Conservation (phyloP, 2,329 filamentous ascomycete species). For the Lomentospora prolificans region DNA sequence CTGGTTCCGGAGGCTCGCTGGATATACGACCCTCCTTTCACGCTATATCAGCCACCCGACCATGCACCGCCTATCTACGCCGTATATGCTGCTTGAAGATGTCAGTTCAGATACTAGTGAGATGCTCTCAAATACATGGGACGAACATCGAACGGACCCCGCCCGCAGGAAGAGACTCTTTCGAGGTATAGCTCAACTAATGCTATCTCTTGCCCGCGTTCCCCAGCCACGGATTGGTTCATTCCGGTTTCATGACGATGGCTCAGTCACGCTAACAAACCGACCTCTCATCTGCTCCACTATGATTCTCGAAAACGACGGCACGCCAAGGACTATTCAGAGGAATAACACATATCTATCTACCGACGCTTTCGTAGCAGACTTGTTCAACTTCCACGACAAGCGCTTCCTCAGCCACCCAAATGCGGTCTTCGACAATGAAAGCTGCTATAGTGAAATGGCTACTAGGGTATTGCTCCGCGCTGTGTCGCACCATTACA, state of each 20-base stretch:
- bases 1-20: not conserved
- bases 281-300: conserved; percentile 19
- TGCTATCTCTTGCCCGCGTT: conserved; percentile 20
- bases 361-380: conserved; percentile 18
- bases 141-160: conserved; percentile 12
- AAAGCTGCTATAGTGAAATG: conserved; percentile 21
- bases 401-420: conserved; percentile 16
- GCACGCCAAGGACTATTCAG: conserved; percentile 19
- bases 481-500: conserved; percentile 16
- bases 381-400: conserved; percentile 18
- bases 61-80: conserved; percentile 9
- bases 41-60: conserved; percentile 9
- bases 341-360: conserved; percentile 20
- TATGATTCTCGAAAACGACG: conserved; percentile 23
- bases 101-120: conserved; percentile 15
- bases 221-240: conserved; percentile 20
- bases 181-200: conserved; percentile 18
- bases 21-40: conserved; percentile 5
- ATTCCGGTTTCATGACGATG: conserved; percentile 18
- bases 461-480: conserved; percentile 16
- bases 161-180: conserved; percentile 18
- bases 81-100: conserved; percentile 20
- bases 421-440: conserved; percentile 15
- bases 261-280: conserved; percentile 22
- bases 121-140: conserved; percentile 20